Evolutionary conservation across 441 rosid genomes (phyloP).

Genomic region (Adansonia rubrostipa): DNA sequence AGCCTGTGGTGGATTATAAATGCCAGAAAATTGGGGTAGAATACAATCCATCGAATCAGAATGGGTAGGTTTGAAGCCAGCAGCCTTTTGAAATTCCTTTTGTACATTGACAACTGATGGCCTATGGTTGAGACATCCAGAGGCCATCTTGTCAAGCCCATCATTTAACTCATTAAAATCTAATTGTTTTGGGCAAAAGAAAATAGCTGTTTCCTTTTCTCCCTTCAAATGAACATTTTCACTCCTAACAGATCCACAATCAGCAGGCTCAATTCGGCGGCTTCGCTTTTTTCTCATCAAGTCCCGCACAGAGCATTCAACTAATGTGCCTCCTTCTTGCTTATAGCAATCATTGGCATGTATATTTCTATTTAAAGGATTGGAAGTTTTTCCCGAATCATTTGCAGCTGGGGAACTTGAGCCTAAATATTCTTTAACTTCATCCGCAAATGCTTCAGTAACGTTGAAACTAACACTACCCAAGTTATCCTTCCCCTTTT

Average conservation of each 20-base stretch:
- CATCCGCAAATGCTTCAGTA: slow-evolving; percentile 41
- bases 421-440: slow-evolving; percentile 34
- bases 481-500: slow-evolving; percentile 42
- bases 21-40: slow-evolving; percentile 20
- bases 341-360: slow-evolving; percentile 39
- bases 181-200: slow-evolving; percentile 39
- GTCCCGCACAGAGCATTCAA: slow-evolving; percentile 76
- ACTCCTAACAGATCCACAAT: slow-evolving; percentile 40
- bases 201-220: slow-evolving; percentile 31
- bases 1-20: slow-evolving; percentile 25
- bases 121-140: slow-evolving; percentile 22
- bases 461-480: slow-evolving; percentile 35
- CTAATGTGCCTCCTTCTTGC: slow-evolving; percentile 39
- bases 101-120: slow-evolving; percentile 20
- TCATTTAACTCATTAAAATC: slow-evolving; percentile 33
- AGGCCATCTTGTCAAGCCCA: slow-evolving; percentile 28
- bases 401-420: slow-evolving; percentile 34
- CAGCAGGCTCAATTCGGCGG: slow-evolving; percentile 50
- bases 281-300: slow-evolving; percentile 86
- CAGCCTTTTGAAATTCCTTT: slow-evolving; percentile 16
- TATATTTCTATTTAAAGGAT: slow-evolving; percentile 37
- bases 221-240: slow-evolving; percentile 41
- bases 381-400: slow-evolving; percentile 39
- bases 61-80: slow-evolving; percentile 23
- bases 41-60: slow-evolving; percentile 1